Conservation (phyloP, 805 yeast species). For the Candida broadrunensis region DNA sequence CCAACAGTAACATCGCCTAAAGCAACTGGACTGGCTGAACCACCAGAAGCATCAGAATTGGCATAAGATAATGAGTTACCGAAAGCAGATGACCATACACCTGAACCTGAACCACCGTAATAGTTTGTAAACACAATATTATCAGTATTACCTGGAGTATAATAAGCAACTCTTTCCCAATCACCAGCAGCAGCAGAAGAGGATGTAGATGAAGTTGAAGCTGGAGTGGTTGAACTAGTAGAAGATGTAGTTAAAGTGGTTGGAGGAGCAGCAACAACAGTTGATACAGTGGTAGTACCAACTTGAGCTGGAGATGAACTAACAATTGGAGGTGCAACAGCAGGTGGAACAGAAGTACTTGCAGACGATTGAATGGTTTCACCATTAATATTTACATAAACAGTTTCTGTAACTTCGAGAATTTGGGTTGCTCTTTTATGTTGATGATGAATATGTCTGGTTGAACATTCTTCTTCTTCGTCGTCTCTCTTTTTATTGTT, state of each 20-base stretch:
- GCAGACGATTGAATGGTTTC: conserved; percentile 27
- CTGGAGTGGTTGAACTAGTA: conserved; percentile 17
- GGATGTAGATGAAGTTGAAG: conserved; percentile 19
- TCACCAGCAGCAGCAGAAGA: conserved; percentile 40
- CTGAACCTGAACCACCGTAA: conserved; percentile 86
- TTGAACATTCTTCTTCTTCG: conserved; percentile 41
- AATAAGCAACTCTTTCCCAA: conserved; percentile 80
- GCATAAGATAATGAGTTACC: conserved; percentile 92
- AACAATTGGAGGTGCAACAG: conserved; percentile 9
- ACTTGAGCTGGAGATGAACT: conserved; percentile 9
- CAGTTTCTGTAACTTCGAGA: conserved; percentile 76
- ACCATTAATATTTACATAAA: conserved; percentile 63
- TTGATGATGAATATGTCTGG: conserved; percentile 45
- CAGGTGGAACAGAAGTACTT: conserved; percentile 9
- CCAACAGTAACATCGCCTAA: conserved; percentile 64
- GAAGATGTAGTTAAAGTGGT: conserved; percentile 22
- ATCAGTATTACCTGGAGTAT: conserved; percentile 64
- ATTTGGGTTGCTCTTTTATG: conserved; percentile 63
- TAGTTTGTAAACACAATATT: conserved; percentile 84
- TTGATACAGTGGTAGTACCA: conserved; percentile 4
- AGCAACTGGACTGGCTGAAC: conserved; percentile 66
- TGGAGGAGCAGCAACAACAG: conserved; percentile 18
- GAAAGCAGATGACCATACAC: conserved; percentile 80
- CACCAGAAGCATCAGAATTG: conserved; percentile 72
- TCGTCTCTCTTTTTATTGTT: conserved; percentile 42